phyloP scores from a whole-genome alignment of 768 basidiomycete genomes.

The Lactifluus echinatus region DNA sequence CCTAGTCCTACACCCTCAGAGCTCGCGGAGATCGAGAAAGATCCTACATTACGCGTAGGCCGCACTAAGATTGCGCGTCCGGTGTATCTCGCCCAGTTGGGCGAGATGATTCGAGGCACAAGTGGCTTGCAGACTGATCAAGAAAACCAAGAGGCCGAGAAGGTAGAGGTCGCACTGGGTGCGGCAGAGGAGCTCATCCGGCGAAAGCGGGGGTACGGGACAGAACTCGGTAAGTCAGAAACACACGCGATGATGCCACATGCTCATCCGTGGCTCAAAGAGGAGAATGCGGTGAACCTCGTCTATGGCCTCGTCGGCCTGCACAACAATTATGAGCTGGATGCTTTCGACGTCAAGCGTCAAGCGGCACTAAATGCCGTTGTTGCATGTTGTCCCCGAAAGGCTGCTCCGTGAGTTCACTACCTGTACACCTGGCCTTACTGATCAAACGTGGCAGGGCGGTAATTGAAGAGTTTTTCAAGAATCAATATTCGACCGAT shows the following conservation, averaged over 20 bases:
- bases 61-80: slow-evolving; percentile 67
- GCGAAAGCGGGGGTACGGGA: slow-evolving; percentile 76
- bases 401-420: slow-evolving; percentile 68
- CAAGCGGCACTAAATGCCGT: slow-evolving; percentile 75
- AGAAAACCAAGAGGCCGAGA: slow-evolving; percentile 60
- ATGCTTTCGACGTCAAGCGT: slow-evolving; percentile 64
- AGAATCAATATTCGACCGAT: slow-evolving; percentile 80
- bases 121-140: slow-evolving; percentile 43
- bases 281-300: slow-evolving; percentile 84
- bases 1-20: slow-evolving; percentile 75
- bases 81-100: slow-evolving; percentile 84
- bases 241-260: not conserved
- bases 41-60: slow-evolving; percentile 71
- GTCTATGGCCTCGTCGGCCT: slow-evolving; percentile 63
- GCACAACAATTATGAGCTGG: slow-evolving; percentile 79
- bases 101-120: slow-evolving; percentile 60
- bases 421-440: not conserved
- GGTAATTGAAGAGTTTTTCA: slow-evolving; percentile 89
- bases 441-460: slow-evolving; percentile 36
- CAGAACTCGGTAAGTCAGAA: slow-evolving; percentile 65
- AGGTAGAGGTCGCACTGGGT: slow-evolving; percentile 70
- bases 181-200: slow-evolving; percentile 78
- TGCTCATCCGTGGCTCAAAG: slow-evolving; percentile 33
- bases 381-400: slow-evolving; percentile 67
- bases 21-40: slow-evolving; percentile 74